Base-by-base conservation (phyloP, 805 yeast genomes). In the Wickerhamiella azyma region DNA sequence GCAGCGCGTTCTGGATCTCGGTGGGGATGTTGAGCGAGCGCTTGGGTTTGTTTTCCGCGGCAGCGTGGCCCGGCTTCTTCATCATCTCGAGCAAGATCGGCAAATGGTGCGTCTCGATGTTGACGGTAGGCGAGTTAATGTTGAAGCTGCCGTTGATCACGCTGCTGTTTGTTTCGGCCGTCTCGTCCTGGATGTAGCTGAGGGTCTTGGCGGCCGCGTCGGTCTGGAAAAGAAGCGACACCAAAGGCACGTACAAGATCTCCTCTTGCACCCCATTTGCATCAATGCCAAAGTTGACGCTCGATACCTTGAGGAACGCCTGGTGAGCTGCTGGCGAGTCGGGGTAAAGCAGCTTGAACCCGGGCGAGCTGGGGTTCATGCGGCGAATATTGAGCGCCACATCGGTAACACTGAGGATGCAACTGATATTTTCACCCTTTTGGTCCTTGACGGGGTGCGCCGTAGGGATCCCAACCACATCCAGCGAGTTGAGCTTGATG, bases 261-360 rank as follows among this genome's bases (percentile, higher is more conserved):
- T 66, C 68, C 39, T 65, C 69, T 44, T 59, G 63, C 10, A 52
- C 43, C 8, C 49, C 52, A 29, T 59, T 61, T 10, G 47, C 48
- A 28, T 57, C 60, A 17, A 66, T 38, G 13, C 66, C 68, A 32
- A 64, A 53, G 9, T 58, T 58, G 26, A 63, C 40, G 2, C 68
- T 60, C 13, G 62, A 57, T 2, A 62, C 51, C 10, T 65, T 53
- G 39, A 63, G 48, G 9, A 64, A 55, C 9, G 64, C 60, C 52
- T 66, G 70, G 49, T 66, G 70, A 3, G 70, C 69, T n/a, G 55
- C 47, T 35, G 63, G 68, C 3, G 50, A 50, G 26, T 49, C 47
- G 8, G 55, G 54, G 48, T 62, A 66, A 33, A 57, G 50, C 49
- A 66, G 55, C 50, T 62, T 57, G 53, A 66, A 67, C 1, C 67